Conservation (phyloP, 805 yeast species). For the Kluyveromyces nonfermentans region DNA sequence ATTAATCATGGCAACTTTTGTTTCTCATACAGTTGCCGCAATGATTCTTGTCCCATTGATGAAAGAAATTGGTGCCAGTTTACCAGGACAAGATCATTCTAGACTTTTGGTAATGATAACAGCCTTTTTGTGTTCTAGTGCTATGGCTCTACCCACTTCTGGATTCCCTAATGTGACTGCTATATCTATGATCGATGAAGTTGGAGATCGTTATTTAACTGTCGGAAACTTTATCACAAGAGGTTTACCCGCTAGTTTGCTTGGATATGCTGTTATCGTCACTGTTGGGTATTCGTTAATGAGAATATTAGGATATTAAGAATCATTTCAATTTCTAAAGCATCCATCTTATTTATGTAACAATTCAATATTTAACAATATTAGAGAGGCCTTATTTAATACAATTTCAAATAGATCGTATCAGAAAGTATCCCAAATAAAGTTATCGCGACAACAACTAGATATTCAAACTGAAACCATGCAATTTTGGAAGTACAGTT, state of each 20-base stretch:
- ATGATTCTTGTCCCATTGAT: constrained; percentile 85
- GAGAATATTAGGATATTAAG: constrained; percentile 44
- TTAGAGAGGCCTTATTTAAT: neutral
- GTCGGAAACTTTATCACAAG: constrained; percentile 80
- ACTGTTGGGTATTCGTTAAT: constrained; percentile 73
- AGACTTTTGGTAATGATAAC: constrained; percentile 60
- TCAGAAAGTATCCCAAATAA: no score
- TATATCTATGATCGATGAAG: constrained; percentile 84
- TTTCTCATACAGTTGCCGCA: constrained; percentile 96
- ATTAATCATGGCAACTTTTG: constrained; percentile 82
- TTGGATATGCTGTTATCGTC: constrained; percentile 63
- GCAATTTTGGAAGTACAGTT: neutral
- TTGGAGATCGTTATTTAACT: constrained; percentile 82
- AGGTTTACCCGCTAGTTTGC: constrained; percentile 81
- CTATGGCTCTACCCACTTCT: constrained; percentile 96
- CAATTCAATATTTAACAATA: neutral
- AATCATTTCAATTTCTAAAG: constrained; percentile 5
- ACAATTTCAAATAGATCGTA: no score
- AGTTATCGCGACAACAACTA: no score
- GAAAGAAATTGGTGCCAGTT: constrained; percentile 72
- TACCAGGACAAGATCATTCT: constrained; percentile 74
- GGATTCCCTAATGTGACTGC: constrained; percentile 99
- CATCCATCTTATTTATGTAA: constrained; percentile 10
- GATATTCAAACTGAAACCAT: no score
- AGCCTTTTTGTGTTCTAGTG: constrained; percentile 73